Conservation (phyloP, 306 rosid genomes). For the Mimosa bimucronata region DNA sequence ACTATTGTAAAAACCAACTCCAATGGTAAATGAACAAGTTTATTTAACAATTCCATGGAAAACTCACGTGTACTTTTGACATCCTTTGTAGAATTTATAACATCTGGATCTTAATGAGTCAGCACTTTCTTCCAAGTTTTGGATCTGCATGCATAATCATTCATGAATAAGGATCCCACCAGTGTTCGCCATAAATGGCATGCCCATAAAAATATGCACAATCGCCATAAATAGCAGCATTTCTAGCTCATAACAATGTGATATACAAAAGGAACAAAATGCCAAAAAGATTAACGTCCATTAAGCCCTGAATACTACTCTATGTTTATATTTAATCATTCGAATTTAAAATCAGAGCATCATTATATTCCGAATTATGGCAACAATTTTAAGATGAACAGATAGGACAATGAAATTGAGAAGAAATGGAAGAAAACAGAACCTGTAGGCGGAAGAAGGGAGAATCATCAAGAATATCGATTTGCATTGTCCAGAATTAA, state of each 20-base stretch:
- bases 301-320: background rate
- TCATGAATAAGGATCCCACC: slow-evolving; percentile 23
- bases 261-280: background rate
- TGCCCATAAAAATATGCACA: slow-evolving; percentile 22
- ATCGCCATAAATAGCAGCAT: background rate
- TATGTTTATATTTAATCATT: background rate
- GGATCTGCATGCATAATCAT: slow-evolving; percentile 63
- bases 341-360: background rate
- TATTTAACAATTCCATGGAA: slow-evolving; percentile 19
- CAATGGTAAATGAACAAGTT: slow-evolving; percentile 3
- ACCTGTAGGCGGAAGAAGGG: slow-evolving; percentile 71
- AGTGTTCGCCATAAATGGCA: background rate
- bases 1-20: no score
- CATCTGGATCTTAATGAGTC: slow-evolving; percentile 84
- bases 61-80: slow-evolving; percentile 92
- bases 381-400: background rate
- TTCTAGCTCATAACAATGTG: background rate
- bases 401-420: background rate
- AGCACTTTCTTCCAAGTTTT: slow-evolving; percentile 81
- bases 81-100: slow-evolving; percentile 84
- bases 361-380: background rate
- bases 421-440: slow-evolving; percentile 18
- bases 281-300: background rate
- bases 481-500: slow-evolving; percentile 40
- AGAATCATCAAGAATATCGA: slow-evolving; percentile 51